Evolutionary conservation across 345 rosid genomes (phyloP).

Genomic region (Rhizophora apiculata): DNA sequence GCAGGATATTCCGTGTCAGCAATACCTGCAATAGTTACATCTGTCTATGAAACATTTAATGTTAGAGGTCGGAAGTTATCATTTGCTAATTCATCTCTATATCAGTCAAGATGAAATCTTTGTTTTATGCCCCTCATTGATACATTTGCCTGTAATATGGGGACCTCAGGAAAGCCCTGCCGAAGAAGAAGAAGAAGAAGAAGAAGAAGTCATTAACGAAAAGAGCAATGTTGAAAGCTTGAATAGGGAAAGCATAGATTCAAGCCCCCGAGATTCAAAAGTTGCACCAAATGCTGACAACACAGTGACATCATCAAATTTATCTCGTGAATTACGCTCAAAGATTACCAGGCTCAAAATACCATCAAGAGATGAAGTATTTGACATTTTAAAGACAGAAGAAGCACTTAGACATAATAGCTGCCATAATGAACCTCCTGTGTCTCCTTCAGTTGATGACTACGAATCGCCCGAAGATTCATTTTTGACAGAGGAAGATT

Average conservation of each 20-base stretch:
- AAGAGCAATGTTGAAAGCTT: conserved; percentile 22
- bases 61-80: too few species aligned
- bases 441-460: conserved; percentile 47
- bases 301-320: conserved; percentile 19
- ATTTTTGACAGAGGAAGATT: conserved; percentile 60
- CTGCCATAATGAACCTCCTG: conserved; percentile 12
- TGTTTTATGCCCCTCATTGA: background rate
- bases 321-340: conserved; percentile 28
- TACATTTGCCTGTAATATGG: background rate
- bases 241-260: conserved; percentile 15
- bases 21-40: background rate
- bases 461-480: conserved; percentile 79
- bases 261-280: conserved; percentile 13
- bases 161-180: conserved; percentile 52
- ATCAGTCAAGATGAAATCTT: too few species aligned
- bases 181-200: conserved; percentile 56
- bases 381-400: conserved; percentile 23
- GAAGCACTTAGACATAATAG: conserved; percentile 16
- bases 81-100: too few species aligned
- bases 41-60: too few species aligned
- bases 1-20: too few species aligned
- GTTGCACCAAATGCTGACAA: conserved; percentile 12
- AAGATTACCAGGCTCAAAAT: conserved; percentile 40
- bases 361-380: conserved; percentile 24
- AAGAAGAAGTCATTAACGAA: conserved; percentile 34